Conservation (phyloP, 2,329 filamentous ascomycete species). For the Aspergillus sclerotialis region DNA sequence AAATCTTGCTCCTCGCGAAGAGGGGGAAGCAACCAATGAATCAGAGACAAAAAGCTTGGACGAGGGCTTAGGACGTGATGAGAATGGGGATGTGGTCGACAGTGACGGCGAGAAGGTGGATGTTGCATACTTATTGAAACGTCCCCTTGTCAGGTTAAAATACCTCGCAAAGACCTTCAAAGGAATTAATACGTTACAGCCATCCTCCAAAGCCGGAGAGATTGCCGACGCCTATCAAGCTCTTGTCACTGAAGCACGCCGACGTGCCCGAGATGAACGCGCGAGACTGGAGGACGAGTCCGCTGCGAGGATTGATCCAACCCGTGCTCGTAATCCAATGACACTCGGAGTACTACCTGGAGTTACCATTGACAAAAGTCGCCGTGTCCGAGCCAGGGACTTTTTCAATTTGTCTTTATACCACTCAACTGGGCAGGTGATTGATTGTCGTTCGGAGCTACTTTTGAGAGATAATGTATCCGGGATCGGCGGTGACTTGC, state of each 20-base stretch:
- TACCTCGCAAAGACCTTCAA: slow-evolving; percentile 79
- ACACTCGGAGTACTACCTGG: slow-evolving; percentile 65
- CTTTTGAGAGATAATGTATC: slow-evolving; percentile 73
- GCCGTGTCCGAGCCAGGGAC: slow-evolving; percentile 84
- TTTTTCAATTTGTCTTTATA: slow-evolving; percentile 77
- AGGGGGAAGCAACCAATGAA: slow-evolving; percentile 46
- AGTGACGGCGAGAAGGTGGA: slow-evolving; percentile 83
- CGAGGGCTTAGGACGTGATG: slow-evolving; percentile 50
- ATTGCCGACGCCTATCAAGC: slow-evolving; percentile 59
- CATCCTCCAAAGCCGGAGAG: slow-evolving; percentile 49
- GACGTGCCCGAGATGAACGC: slow-evolving; percentile 64
- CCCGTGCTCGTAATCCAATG: slow-evolving; percentile 68
- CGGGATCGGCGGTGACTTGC: slow-evolving; percentile 69
- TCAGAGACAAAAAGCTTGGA: slow-evolving; percentile 45
- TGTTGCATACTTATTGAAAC: slow-evolving; percentile 85
- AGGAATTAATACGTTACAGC: slow-evolving; percentile 41
- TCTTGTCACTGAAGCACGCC: slow-evolving; percentile 69
- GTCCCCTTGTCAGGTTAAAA: slow-evolving; percentile 80
- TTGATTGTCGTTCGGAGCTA: slow-evolving; percentile 84
- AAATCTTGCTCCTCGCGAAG: slow-evolving; percentile 72
- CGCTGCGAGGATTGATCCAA: slow-evolving; percentile 74
- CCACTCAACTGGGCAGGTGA: slow-evolving; percentile 82
- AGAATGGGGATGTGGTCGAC: slow-evolving; percentile 57
- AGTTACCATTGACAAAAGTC: slow-evolving; percentile 64
- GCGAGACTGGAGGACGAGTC: slow-evolving; percentile 77